These are phyloP conservation scores for Coemansia guatemalensis DNA, from an alignment of 192 early-diverging fungal genomes.

Conservation along the genomic window DNA sequence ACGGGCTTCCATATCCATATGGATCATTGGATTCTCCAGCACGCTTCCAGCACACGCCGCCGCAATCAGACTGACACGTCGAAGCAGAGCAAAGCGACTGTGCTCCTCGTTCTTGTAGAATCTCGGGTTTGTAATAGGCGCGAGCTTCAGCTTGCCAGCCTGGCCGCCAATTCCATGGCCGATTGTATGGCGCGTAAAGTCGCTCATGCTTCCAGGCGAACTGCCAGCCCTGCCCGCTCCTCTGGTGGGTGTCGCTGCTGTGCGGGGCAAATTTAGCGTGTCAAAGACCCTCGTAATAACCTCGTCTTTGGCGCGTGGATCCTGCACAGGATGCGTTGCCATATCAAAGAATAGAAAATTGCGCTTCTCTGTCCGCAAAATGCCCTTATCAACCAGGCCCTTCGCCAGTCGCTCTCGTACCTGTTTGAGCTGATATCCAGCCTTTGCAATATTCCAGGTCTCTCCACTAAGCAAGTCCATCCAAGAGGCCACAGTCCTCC, in stretches of 20 bases:
- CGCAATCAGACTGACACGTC: constrained; percentile 88
- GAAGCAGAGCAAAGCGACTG: constrained; percentile 57
- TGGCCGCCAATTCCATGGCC: constrained; percentile 49
- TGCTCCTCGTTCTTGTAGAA: constrained; percentile 37
- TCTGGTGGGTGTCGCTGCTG: constrained; percentile 55
- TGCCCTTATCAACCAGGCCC: constrained; percentile 97
- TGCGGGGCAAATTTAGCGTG: constrained; percentile 69
- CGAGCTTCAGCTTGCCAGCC: constrained; percentile 23
- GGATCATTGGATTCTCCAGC: constrained; percentile 90
- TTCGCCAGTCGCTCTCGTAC: constrained; percentile 95
- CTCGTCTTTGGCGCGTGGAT: constrained; percentile 83
- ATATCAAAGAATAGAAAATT: constrained; percentile 97
- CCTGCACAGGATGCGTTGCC: constrained; percentile 95
- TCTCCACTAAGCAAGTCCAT: constrained; percentile 98
- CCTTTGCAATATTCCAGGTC: constrained; percentile 98
- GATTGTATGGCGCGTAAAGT: constrained; percentile 10
- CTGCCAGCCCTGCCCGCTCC: constrained; percentile 54
- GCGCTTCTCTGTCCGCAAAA: constrained; percentile 92
- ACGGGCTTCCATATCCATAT: constrained; percentile 79
- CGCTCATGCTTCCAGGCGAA: not conserved
- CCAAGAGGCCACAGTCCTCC: constrained; percentile 82
- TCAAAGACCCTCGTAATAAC: constrained; percentile 82
- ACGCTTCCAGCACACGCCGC: constrained; percentile 97
- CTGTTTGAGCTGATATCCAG: constrained; percentile 96
- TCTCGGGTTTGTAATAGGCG: constrained; percentile 28